Evolutionary conservation across 2,329 filamentous ascomycete genomes (phyloP), one percentile per base, ranked within the genome.

Genomic region (Fusarium zealandicum): DNA sequence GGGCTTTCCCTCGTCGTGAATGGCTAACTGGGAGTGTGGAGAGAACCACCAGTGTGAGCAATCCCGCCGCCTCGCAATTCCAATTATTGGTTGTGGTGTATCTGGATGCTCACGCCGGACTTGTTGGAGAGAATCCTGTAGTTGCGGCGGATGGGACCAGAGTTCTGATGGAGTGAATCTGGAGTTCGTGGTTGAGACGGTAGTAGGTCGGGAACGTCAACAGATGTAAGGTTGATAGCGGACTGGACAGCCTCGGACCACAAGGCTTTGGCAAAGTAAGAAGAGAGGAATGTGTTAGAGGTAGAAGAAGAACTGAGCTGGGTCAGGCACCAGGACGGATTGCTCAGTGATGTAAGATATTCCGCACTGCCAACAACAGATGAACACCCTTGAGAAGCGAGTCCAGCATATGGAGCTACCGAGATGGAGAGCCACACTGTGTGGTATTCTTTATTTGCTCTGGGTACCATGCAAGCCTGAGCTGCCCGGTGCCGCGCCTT

Each of bases 341-440:
- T 32, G 48, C 32, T 49, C 54, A 61, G 61, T 67, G 62, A 67
- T 67, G 64, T 65, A 66, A 53, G 55, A 61, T 67, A 33, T 45
- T 52, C 37, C 30, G 49, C 53, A 58, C 39, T 37, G 45, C 49
- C 57, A 65, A 57, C 62, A 61, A 63, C 58, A 54, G 57, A 37
- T 57, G 61, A 46, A 54, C 55, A 61, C 57, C 56, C 57, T 58
- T 57, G 50, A 59, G 54, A 62, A 60, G 54, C 51, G 57, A 66
- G 56, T 55, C 33, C 28, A 55, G 54, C 30, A 52, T 45, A 61
- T 61, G 57, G 64, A 61, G 57, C 52, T 49, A 45, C 46, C 49
- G 45, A 36, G 52, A 62, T 63, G 49, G 54, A 47, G 52, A 57
- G 47, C 57, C 64, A 67, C 64, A 64, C 59, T 65, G 64, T 62